phyloP scores from a whole-genome alignment of 2,329 filamentous ascomycete genomes.

The Cordyceps farinosa region DNA sequence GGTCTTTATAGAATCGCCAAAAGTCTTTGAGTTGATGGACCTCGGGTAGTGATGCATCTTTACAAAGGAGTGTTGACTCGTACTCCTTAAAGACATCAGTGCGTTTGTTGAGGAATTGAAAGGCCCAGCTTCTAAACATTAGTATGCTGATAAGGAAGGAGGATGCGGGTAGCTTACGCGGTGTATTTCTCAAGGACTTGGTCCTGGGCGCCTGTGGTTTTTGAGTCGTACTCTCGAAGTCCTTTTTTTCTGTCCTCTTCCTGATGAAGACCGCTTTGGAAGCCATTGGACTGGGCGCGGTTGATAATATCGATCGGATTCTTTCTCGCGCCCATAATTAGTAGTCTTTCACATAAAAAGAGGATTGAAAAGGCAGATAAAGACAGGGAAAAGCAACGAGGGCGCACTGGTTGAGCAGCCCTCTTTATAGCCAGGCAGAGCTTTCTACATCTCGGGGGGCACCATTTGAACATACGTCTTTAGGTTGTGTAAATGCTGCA shows the following conservation, averaged over 20 bases:
- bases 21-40: constrained; percentile 5
- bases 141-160: not conserved
- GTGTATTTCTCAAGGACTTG: constrained; percentile 4
- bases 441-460: not conserved
- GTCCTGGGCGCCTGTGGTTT: not conserved
- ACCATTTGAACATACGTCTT: no score
- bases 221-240: not conserved
- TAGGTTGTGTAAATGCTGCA: not conserved
- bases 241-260: not conserved
- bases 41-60: constrained; percentile 1
- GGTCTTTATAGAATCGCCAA: constrained; percentile 10
- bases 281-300: not conserved
- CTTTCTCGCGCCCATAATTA: not conserved
- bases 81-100: not conserved
- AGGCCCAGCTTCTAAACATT: not conserved
- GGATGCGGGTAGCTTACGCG: not conserved
- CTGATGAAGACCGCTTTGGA: not conserved
- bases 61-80: not conserved
- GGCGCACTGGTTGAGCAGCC: not conserved
- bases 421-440: not conserved
- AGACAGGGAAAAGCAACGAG: not conserved
- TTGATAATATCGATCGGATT: not conserved
- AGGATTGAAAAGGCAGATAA: not conserved
- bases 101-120: not conserved
- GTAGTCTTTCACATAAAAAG: not conserved